Evolutionary conservation across 176 grass and related monocot genomes (phyloP).

Genomic region (Rhynchospora pubera): DNA sequence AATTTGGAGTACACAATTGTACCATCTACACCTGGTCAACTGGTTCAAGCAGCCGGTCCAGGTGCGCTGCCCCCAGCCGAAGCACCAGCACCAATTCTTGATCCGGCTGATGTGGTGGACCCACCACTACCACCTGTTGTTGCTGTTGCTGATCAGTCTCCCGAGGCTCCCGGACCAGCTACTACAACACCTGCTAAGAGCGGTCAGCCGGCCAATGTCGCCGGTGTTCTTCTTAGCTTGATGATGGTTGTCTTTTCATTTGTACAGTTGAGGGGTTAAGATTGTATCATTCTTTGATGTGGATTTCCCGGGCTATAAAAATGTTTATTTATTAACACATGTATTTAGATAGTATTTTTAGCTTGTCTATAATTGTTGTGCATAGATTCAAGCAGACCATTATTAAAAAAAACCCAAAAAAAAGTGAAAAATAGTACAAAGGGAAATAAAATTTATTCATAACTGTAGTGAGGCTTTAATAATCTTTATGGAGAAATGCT

Average conservation of each 20-base stretch:
- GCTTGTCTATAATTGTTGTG: background rate
- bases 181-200: background rate
- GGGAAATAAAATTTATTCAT: background rate
- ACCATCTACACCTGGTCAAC: conserved; percentile 42
- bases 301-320: background rate
- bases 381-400: background rate
- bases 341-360: conserved; percentile 14
- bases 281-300: conserved; percentile 3
- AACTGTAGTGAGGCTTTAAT: background rate
- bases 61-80: conserved; percentile 48
- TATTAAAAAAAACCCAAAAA: background rate
- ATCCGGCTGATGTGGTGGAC: conserved; percentile 51
- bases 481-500: too few species aligned
- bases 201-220: background rate
- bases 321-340: background rate
- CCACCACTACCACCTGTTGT: conserved; percentile 63
- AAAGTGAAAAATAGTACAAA: background rate
- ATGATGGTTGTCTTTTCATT: background rate
- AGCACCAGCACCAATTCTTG: conserved; percentile 61
- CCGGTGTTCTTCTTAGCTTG: conserved; percentile 1
- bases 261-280: conserved; percentile 14
- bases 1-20: conserved; percentile 65
- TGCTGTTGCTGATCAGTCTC: conserved; percentile 18
- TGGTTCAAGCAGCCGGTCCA: conserved; percentile 31
- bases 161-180: conserved; percentile 3